Evolutionary conservation across 257 asterid species (phyloP), one percentile per base, ranked within the genome.

Genomic region (Plantago ovata): DNA sequence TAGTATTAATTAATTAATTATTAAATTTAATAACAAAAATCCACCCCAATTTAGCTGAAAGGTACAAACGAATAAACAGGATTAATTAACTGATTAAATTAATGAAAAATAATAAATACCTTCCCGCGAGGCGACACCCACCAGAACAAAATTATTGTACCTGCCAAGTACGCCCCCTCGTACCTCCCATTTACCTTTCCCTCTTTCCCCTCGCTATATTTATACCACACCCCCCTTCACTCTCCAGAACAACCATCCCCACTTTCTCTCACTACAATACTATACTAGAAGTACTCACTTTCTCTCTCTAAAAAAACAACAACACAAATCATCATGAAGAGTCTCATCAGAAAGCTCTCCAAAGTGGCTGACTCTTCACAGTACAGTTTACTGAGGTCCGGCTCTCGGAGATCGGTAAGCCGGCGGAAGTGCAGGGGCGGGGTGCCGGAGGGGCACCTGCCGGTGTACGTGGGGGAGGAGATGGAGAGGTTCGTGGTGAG

Each of bases 381-480:
- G 40, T 77, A 75, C 64, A 58, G 62, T 9, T 50, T 75, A 43
- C 45, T 80, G 22, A 43, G 65, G 0, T 55, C 60, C 13, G 33
- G 38, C 1, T 38, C 60, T 11, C 32, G 47, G 28, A 67, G 43
- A 16, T 60, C 79, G 0, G 53, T 64, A n/a, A n/a, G n/a, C n/a
- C n/a, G n/a, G 63, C 62, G 79, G 13, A 36, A 54, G 41, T 19
- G 38, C 32, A 13, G 21, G 0, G 46, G 70, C 28, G 63, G 72
- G 7, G 83, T 80, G 20, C 87, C 87, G 32, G 78, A 81, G 49
- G 87, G 87, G 1, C 87, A 81, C 57, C 57, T 81, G n/a, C 87
- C 87, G 18, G 87, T 81, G 16, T 81, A 66, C 67, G 87, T 81
- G 1, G 87, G 87, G 1, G 87, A 81, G 55, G 87, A 81, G 43